Evolutionary conservation across 495 filamentous ascomycete genomes (phyloP), one percentile per base, ranked within the genome.

Genomic region (Aspergillus ostianus): DNA sequence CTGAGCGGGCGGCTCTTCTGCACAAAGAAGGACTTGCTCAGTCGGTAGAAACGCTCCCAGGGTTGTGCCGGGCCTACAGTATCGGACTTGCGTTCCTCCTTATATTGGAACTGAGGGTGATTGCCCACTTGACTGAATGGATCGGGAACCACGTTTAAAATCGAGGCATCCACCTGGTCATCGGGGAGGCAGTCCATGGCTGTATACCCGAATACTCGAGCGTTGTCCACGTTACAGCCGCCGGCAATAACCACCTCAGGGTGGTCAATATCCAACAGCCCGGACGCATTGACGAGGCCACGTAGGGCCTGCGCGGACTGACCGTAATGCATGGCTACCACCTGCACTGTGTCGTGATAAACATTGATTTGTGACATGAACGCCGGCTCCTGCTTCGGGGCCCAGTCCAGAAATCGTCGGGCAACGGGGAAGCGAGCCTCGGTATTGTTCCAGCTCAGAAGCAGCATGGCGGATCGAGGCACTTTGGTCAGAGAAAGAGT

Each of bases 401-500:
- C 36, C 36, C 36, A 41, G 13, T 41, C 36, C 8, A 41, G 36
- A 41, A 41, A 41, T 41, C 36, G 36, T 1, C 36, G 36, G 12
- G 36, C 36, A 10, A 41, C 36, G 10, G 36, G 36, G 36, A 41
- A 41, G 13, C 36, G 36, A 17, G 36, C 36, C 12, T 41, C 36
- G 10, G 36, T 41, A 15, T 41, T 41, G 36, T 41, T 41, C 36
- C 36, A 41, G 36, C 36, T 41, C 47, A 49, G 18, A 17, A 49
- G 19, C 4, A 49, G 13, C 47, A 49, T 49, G 47, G 47, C 47
- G 10, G 47, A 49, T 49, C 47, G 47, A 9, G 47, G 47, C 47
- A 49, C 19, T 26, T 20, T 20, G 13, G 47, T 49, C 47, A 49
- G 18, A 20, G 18, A 20, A 12, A 49, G 18, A 12, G 47, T 49